phyloP scores from a whole-genome alignment of 2,329 filamentous ascomycete genomes.

The Ophiocordyceps camponoti-floridani region DNA sequence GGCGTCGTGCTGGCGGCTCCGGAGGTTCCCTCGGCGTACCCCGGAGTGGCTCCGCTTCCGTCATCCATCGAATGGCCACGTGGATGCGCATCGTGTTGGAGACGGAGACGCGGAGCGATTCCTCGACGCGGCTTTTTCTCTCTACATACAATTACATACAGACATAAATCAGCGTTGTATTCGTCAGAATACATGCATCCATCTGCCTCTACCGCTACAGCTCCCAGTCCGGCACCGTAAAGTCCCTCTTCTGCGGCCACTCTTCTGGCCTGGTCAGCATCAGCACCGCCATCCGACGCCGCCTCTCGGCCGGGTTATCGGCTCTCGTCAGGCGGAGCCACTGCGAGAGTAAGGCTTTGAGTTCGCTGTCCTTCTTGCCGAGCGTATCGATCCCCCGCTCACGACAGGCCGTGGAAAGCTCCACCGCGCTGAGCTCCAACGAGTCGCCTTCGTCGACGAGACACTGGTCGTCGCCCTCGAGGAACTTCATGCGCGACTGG shows the following conservation, averaged over 20 bases:
- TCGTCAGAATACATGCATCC: neutral
- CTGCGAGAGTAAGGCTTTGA: slow-evolving; percentile 25
- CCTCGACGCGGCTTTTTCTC: neutral
- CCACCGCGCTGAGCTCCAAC: slow-evolving; percentile 36
- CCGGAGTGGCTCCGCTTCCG: neutral
- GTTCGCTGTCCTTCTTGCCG: slow-evolving; percentile 35
- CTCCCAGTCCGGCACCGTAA: slow-evolving; percentile 23
- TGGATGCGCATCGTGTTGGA: no score
- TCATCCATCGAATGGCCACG: neutral
- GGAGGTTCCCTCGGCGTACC: neutral
- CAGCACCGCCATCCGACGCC: slow-evolving; percentile 19
- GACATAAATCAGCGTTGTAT: no score
- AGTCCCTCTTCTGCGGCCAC: slow-evolving; percentile 22
- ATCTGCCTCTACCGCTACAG: slow-evolving; percentile 8
- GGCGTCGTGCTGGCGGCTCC: neutral
- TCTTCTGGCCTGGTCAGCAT: slow-evolving; percentile 22
- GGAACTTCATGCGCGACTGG: slow-evolving; percentile 35
- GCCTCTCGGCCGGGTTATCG: slow-evolving; percentile 17
- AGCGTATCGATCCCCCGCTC: slow-evolving; percentile 47
- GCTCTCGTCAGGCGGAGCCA: slow-evolving; percentile 30
- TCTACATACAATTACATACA: neutral
- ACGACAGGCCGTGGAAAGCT: slow-evolving; percentile 52
- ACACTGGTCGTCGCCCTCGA: slow-evolving; percentile 54
- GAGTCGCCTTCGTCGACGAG: slow-evolving; percentile 44
- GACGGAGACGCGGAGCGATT: neutral